Evolutionary conservation across 2,329 filamentous ascomycete genomes (phyloP).

Genomic region (Sporothrix variecibatus): DNA sequence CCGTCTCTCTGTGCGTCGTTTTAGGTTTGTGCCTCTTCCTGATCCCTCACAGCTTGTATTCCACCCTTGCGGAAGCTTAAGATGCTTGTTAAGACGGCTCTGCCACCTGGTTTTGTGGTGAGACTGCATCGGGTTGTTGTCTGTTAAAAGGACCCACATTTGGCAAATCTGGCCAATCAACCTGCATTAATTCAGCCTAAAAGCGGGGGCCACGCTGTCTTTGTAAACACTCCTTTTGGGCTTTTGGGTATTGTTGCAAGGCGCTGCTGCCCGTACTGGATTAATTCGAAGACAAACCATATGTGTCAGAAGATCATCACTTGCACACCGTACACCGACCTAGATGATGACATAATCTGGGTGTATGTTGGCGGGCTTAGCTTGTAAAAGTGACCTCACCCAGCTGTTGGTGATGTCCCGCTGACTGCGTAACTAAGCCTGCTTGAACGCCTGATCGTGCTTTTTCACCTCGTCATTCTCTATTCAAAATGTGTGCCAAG

Average conservation of each 20-base stretch:
- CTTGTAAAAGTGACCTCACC: too few relatives aligned
- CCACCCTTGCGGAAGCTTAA: neutral
- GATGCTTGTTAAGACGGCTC: neutral
- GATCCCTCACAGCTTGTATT: neutral
- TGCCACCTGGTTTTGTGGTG: neutral
- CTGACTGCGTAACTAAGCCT: too few relatives aligned
- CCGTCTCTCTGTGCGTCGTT: slow-evolving; percentile 1
- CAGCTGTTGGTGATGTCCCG: too few relatives aligned
- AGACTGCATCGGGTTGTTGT: neutral
- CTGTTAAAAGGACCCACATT: neutral
- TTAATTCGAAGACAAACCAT: too few relatives aligned
- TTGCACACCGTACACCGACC: neutral
- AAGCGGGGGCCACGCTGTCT: neutral
- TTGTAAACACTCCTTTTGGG: neutral
- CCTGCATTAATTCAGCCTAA: slow-evolving; percentile 20
- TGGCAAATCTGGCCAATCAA: slow-evolving; percentile 17
- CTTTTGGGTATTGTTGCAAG: neutral
- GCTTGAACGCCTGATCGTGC: too few relatives aligned
- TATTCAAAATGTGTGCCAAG: too few relatives aligned
- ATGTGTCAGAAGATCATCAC: too few relatives aligned
- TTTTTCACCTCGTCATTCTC: too few relatives aligned
- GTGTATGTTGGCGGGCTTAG: too few relatives aligned
- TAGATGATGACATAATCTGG: too few relatives aligned
- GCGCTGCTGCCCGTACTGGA: neutral
- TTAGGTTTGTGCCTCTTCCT: neutral